Base-by-base conservation (phyloP, 495 filamentous ascomycete genomes). In the Penicillium paxilli region DNA sequence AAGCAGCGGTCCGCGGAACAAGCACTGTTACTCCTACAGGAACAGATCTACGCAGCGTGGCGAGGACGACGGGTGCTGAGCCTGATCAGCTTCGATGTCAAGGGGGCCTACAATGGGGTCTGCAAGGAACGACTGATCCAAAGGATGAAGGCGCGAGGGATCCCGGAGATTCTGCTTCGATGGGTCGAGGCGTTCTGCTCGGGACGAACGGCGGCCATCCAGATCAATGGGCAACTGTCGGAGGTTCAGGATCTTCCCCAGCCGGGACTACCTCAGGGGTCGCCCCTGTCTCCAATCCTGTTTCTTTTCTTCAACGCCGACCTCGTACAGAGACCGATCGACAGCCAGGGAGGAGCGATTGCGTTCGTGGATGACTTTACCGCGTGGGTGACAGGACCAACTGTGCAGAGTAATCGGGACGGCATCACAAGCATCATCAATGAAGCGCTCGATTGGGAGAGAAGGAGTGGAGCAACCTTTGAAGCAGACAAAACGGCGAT, bases 101-200 rank as follows among this genome's bases (percentile, higher is more conserved):
- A 74, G 55, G 71, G 71, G 10, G 74, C 67, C 38, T 77, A 73
- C 51, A 75, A 76, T 35, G 53, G 67, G 5, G 70, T 77, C 11
- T 62, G 46, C 35, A 71, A 64, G 47, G 65, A 65, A 55, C 55
- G 59, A 57, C 38, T 73, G 37, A 35, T 71, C 33, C 52, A 67
- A 44, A 68, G 67, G 51, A 52, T 76, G 17, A 60, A 54, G 55
- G 58, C 60, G 22, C 44, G 64, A 62, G 56, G 62, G 17, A 70
- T 75, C 46, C 65, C 63, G 10, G 53, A 61, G 11, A 47, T 17
- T 9, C 52, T 74, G 33, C 47, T 59, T 61, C 49, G 56, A 33
- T 75, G 61, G 73, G 58, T 71, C 12, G 48, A 65, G 11, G 63
- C 59, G 21, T 74, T 76, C 53, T 63, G 47, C 52, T 63, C 51